Evolutionary conservation across 2,329 filamentous ascomycete species (phyloP).

Genomic region (Aspergillus sp.): DNA sequence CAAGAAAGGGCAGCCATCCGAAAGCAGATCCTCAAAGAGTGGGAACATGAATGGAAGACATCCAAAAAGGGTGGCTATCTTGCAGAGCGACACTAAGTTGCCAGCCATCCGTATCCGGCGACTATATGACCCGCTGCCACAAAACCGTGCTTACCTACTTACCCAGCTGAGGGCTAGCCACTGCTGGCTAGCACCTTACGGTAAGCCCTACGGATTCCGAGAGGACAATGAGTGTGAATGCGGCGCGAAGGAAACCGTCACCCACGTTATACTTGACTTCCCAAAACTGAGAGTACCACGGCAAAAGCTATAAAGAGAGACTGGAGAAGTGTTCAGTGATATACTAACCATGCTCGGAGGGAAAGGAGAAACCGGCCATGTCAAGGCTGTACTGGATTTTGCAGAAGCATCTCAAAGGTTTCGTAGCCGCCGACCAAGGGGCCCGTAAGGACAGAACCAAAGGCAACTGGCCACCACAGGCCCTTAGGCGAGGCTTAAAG

Average conservation of each 20-base stretch:
- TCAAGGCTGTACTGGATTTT: neutral
- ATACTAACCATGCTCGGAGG: neutral
- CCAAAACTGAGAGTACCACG: neutral
- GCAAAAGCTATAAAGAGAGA: neutral
- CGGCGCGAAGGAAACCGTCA: slow-evolving; percentile 6
- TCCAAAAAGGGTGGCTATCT: neutral
- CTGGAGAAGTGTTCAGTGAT: neutral
- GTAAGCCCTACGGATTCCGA: slow-evolving; percentile 7
- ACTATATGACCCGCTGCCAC: slow-evolving; percentile 14
- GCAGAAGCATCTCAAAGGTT: neutral
- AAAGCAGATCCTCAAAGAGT: too few relatives aligned
- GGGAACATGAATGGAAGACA: too few relatives aligned
- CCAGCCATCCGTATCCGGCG: slow-evolving; percentile 4
- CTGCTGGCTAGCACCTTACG: slow-evolving; percentile 20
- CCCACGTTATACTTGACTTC: neutral
- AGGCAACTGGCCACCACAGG: neutral
- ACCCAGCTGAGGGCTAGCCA: slow-evolving; percentile 22
- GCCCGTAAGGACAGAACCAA: neutral
- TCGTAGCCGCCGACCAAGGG: neutral
- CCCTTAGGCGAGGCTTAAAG: neutral
- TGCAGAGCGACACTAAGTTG: slow-evolving; percentile 7
- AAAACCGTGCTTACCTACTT: slow-evolving; percentile 16
- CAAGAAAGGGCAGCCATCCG: too few relatives aligned
- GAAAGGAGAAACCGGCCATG: neutral
- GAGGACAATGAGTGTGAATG: slow-evolving; percentile 18